Conservation (phyloP, 345 rosid genomes). For the Eucalyptus pauciflora region DNA sequence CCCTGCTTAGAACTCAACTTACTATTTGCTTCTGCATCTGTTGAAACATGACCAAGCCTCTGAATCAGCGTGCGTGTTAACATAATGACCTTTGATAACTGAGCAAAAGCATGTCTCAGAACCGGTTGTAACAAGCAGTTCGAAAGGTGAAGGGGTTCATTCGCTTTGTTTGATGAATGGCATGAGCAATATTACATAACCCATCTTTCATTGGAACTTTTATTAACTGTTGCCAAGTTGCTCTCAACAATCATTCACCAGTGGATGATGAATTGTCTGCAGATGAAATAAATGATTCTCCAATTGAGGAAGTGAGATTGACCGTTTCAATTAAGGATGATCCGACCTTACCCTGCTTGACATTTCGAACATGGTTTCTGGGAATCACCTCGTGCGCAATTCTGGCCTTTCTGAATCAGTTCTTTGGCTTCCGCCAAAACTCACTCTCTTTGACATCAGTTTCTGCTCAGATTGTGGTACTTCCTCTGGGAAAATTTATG, state of each 20-base stretch:
- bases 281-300: constrained; percentile 27
- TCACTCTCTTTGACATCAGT: constrained; percentile 13
- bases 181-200: not conserved
- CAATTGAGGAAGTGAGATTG: constrained; percentile 33
- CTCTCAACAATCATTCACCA: not conserved
- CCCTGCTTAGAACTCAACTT: not conserved
- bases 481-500: constrained; percentile 22
- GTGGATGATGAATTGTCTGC: not conserved
- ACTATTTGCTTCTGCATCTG: not conserved
- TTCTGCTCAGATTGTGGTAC: constrained; percentile 23
- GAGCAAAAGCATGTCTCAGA: not conserved
- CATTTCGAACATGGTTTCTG: constrained; percentile 32
- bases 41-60: not conserved
- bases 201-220: not conserved
- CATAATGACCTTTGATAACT: not conserved
- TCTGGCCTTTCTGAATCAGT: constrained; percentile 26
- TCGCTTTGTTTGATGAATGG: not conserved
- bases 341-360: constrained; percentile 30
- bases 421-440: constrained; percentile 31
- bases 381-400: constrained; percentile 19
- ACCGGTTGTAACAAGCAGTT: not conserved
- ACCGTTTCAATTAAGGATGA: constrained; percentile 28
- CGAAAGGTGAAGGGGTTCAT: not conserved
- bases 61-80: not conserved
- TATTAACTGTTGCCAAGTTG: not conserved